Evolutionary conservation across 441 rosid genomes (phyloP), one percentile per base, ranked within the genome.

Genomic region (Lepidium campestre): DNA sequence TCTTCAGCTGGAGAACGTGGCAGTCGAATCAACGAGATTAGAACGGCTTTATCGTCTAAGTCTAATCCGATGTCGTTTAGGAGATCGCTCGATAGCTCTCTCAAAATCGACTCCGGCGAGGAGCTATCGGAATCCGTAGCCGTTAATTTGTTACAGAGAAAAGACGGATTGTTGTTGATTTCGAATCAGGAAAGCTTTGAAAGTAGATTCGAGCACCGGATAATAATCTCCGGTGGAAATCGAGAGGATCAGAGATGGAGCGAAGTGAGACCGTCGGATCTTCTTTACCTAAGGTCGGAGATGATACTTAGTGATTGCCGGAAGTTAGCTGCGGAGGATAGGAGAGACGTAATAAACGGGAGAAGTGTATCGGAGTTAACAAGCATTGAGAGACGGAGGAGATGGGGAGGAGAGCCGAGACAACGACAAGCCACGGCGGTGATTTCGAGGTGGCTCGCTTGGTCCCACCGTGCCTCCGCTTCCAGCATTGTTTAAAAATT

Each of bases 301-400:
- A 82, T 85, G 98, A 84, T 93, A 15, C 69, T 88, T 0, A 75
- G 82, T 14, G 85, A 82, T 40, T 64, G 75, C 75, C 79, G 69
- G 59, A 65, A 84, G 69, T 18, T 79, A 5, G 68, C 80, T 14
- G 57, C 44, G 61, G 65, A 31, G 44, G 56, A 68, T 81, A 86
- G 92, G 73, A 85, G 84, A 55, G 73, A 68, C 62, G 83, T 80
- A 80, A 85, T 81, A 44, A 86, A 79, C 39, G 56, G 74, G 52
- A 83, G 93, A 79, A 89, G 92, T 60, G 81, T 86, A 84, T 89
- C 95, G 68, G 91, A 92, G 78, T 80, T 87, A 83, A 85, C 87
- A 50, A 82, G 87, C 0, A 23, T 86, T 31, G 71, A 78, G 79
- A 81, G 94, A 77, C 79, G 83, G 81, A 69, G 80, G 68, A 73